Conservation (phyloP, 768 basidiomycete genomes). For the Auriscalpium vulgare region DNA sequence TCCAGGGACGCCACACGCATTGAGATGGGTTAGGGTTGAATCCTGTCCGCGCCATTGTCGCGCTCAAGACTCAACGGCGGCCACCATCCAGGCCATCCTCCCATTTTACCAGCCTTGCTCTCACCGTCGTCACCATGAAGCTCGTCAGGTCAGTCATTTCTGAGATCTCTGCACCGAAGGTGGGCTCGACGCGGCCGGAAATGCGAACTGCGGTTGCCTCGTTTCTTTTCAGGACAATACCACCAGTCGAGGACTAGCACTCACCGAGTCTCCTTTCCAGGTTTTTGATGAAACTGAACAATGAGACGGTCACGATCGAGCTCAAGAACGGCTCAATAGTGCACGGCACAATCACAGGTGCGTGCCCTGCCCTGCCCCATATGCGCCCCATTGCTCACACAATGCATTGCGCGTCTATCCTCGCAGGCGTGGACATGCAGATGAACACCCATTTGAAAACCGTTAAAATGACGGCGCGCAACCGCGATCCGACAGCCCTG, state of each 20-base stretch:
- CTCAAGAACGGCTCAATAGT: constrained; percentile 95
- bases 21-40: too few relatives aligned
- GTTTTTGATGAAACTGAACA: constrained; percentile 99
- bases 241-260: not conserved
- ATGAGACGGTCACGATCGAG: constrained; percentile 97
- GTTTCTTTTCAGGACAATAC: not conserved
- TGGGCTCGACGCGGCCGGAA: not conserved
- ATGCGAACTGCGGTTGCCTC: not conserved
- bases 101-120: too few relatives aligned
- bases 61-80: too few relatives aligned
- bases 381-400: constrained; percentile 1
- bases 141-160: not conserved
- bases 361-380: constrained; percentile 18
- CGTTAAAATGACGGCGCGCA: constrained; percentile 91
- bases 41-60: too few relatives aligned
- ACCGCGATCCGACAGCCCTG: constrained; percentile 78
- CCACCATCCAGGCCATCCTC: too few relatives aligned
- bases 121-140: not conserved
- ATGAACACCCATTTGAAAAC: constrained; percentile 99
- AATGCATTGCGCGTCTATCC: not conserved
- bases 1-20: too few relatives aligned
- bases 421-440: constrained; percentile 94
- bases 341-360: constrained; percentile 94
- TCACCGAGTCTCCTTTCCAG: constrained; percentile 32
- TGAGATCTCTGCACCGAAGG: not conserved